Conservation (phyloP, 2,329 filamentous ascomycete species). For the Ascochyta lentis region DNA sequence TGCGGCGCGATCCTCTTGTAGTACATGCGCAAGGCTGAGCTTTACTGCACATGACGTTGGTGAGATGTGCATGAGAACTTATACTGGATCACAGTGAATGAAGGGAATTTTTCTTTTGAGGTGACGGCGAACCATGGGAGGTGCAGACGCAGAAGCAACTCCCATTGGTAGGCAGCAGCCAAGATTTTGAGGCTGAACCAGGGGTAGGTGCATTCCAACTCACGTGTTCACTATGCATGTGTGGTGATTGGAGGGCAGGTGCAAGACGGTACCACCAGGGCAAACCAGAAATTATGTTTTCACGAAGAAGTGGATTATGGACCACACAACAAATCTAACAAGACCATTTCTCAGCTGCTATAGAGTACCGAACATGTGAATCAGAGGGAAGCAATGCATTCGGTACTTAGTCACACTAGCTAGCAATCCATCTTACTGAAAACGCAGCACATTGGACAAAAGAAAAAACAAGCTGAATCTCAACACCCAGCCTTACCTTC, state of each 20-base stretch:
- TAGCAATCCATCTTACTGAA: not conserved
- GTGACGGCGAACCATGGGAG: not conserved
- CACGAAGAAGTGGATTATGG: not conserved
- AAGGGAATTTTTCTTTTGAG: not conserved
- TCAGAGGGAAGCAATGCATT: not conserved
- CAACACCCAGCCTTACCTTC: not conserved
- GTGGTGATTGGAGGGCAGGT: constrained; percentile 1
- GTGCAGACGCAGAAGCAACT: not conserved
- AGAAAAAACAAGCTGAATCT: not conserved
- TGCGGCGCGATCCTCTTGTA: not conserved
- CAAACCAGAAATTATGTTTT: not conserved
- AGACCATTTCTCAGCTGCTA: no score
- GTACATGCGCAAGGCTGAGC: constrained; percentile 12
- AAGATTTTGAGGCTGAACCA: constrained; percentile 5
- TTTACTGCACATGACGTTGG: not conserved
- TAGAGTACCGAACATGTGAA: not conserved
- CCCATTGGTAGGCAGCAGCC: constrained; percentile 11
- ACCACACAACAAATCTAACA: no score
- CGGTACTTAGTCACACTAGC: not conserved
- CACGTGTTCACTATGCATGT: not conserved
- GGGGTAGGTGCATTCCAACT: constrained; percentile 7
- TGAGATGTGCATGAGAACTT: no score
- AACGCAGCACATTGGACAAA: not conserved
- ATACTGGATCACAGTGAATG: not conserved
- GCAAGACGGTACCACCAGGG: not conserved